Evolutionary conservation across 331 rosid species (phyloP).

Genomic region (Rosa hybrid): DNA sequence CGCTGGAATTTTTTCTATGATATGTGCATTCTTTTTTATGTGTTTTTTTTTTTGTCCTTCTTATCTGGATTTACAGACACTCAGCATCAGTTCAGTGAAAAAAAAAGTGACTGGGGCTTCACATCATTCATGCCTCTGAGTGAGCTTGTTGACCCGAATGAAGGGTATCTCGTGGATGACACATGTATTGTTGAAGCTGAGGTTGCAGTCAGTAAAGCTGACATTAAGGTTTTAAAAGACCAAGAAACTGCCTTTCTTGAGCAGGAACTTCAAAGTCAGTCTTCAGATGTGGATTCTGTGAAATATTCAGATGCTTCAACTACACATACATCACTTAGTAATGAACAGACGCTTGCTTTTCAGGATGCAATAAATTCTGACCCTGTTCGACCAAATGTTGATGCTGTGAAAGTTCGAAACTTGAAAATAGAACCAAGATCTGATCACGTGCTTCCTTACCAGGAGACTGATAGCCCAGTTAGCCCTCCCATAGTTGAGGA

Average conservation of each 20-base stretch:
- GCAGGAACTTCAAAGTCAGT: slow-evolving; percentile 10
- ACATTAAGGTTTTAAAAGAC: slow-evolving; percentile 4
- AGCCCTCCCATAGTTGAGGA: neutral
- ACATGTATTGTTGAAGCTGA: slow-evolving; percentile 10
- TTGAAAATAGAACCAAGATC: neutral
- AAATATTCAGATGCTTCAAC: neutral
- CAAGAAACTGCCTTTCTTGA: neutral
- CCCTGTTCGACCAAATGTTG: neutral
- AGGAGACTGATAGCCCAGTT: neutral
- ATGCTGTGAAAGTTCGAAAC: neutral
- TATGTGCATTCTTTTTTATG: neutral
- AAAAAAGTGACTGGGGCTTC: slow-evolving; percentile 14
- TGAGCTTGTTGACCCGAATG: neutral
- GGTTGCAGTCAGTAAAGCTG: slow-evolving; percentile 6
- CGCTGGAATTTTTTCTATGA: neutral
- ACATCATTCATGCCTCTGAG: slow-evolving; percentile 18
- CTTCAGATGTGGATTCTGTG: neutral
- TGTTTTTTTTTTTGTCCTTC: neutral
- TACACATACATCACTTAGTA: neutral
- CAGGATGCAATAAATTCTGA: neutral
- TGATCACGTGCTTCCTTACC: neutral
- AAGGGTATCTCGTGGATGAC: slow-evolving; percentile 1
- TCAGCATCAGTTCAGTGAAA: neutral
- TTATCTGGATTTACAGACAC: slow-evolving; percentile 16
- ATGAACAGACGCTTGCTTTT: neutral